These are phyloP conservation scores for Xylaria digitata DNA, from an alignment of 2,329 filamentous ascomycete species.

Conservation along the genomic window DNA sequence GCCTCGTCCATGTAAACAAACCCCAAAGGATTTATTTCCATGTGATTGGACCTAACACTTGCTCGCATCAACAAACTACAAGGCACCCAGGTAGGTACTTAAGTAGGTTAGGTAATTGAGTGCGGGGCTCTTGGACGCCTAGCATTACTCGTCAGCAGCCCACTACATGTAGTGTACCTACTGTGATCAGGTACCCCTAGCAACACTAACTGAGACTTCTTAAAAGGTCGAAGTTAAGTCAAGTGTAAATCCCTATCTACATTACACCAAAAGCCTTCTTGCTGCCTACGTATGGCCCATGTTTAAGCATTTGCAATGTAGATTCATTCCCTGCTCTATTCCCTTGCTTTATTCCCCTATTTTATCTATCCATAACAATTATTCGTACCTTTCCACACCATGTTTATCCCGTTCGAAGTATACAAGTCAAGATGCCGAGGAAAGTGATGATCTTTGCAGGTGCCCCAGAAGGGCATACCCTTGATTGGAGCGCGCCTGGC, in stretches of 20 bases:
- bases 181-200: too few relatives aligned
- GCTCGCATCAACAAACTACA: slow-evolving; percentile 39
- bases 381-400: background rate
- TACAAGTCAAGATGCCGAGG: slow-evolving; percentile 43
- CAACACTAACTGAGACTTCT: too few relatives aligned
- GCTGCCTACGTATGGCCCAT: background rate
- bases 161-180: background rate
- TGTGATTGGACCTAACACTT: slow-evolving; percentile 41
- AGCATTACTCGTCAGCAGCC: background rate
- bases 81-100: too few relatives aligned
- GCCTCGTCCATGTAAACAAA: slow-evolving; percentile 49
- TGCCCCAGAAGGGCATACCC: slow-evolving; percentile 44
- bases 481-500: slow-evolving; percentile 44
- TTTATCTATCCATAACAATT: background rate
- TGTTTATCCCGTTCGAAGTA: slow-evolving; percentile 14
- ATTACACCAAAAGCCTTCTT: background rate
- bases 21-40: slow-evolving; percentile 11
- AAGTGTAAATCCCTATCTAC: background rate
- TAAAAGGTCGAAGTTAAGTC: too few relatives aligned
- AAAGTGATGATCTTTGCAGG: slow-evolving; percentile 47
- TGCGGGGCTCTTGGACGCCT: slow-evolving; percentile 11
- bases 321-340: background rate
- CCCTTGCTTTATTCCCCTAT: background rate
- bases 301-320: too few relatives aligned
- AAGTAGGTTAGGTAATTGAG: background rate